Base-by-base conservation (phyloP, 176 grass and related monocot species). In the Thinopyrum elongatum region DNA sequence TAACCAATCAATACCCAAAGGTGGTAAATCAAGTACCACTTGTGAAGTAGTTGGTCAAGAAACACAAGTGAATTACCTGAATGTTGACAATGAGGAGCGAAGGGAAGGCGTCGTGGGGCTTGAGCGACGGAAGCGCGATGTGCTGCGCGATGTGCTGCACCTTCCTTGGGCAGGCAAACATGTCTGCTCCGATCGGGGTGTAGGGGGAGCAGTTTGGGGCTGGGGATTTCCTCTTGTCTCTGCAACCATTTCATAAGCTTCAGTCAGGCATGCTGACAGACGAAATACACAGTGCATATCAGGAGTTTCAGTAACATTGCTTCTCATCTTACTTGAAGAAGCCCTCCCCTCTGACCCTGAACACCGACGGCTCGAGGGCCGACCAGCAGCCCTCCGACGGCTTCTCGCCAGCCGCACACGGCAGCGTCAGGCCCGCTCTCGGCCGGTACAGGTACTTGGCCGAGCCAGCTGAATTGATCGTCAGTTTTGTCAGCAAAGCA, bases 101-200 rank as follows among this genome's bases (percentile, higher is more conserved):
- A 15, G 96, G 96, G 82, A 98, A 89, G 46, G 84, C 84, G 65
- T 92, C 84, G 3, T 95, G 91, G 15, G 90, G 31, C 69, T 92
- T 95, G 25, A 94, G 46, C 21, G 86, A 86, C 0, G 92, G 93
- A 67, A 98, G 90, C 38, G 89, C 88, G 34, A 95, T 88, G 67
- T 95, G 88, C 73, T 98, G 96, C 7, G 96, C 96, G 73, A 98
- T 92, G 83, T 95, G 92, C 36, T 98, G 78, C 73, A 98, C 78
- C 88, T 95, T 95, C 58, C 84, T 88, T n/a, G 92, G 69, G 59
- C 87, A 89, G 6, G 84, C 77, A 60, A 98, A 94, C 83, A 95
- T 89, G 88, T 98, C 96, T 8, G 90, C 90, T 38, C 96, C 93
- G n/a, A 98, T 91, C 6, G 96, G 93, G 35, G 76, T 79, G 74